Percentiles rank a stretch among this genome's conserved stretches.
These are phyloP conservation scores for Komagataella kurtzmanii DNA, from an alignment of 805 yeast genomes.

Conservation along the genomic window DNA sequence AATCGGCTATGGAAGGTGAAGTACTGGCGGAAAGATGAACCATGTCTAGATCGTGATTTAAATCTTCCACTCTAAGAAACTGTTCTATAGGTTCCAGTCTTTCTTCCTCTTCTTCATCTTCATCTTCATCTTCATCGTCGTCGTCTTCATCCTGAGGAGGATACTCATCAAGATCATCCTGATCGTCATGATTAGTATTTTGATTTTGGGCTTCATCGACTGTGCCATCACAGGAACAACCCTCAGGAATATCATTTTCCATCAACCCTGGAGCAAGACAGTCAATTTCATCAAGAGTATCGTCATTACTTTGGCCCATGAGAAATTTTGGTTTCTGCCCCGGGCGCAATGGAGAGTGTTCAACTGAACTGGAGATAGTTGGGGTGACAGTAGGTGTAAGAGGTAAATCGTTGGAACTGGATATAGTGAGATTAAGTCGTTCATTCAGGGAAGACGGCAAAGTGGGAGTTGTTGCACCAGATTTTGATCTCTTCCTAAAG, in stretches of 20 bases:
- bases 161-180: conserved; percentile 8
- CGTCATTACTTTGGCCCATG: not conserved
- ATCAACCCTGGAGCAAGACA: not conserved
- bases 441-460: not conserved
- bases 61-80: conserved; percentile 17
- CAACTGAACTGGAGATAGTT: not conserved
- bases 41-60: conserved; percentile 5
- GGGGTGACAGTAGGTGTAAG: not conserved
- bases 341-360: not conserved
- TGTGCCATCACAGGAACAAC: not conserved
- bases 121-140: conserved; percentile 13
- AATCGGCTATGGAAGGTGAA: not conserved
- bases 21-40: not conserved
- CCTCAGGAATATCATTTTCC: not conserved
- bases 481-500: not conserved
- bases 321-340: not conserved
- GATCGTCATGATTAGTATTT: not conserved
- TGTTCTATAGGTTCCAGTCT: conserved; percentile 5
- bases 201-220: not conserved
- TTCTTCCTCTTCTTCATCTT: conserved; percentile 14
- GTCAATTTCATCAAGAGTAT: not conserved
- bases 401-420: not conserved
- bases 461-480: not conserved
- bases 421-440: not conserved
- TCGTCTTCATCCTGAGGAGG: conserved; percentile 14